Evolutionary conservation across 1,284 basidiomycete genomes (phyloP).

Genomic region (Trametes pubescens): DNA sequence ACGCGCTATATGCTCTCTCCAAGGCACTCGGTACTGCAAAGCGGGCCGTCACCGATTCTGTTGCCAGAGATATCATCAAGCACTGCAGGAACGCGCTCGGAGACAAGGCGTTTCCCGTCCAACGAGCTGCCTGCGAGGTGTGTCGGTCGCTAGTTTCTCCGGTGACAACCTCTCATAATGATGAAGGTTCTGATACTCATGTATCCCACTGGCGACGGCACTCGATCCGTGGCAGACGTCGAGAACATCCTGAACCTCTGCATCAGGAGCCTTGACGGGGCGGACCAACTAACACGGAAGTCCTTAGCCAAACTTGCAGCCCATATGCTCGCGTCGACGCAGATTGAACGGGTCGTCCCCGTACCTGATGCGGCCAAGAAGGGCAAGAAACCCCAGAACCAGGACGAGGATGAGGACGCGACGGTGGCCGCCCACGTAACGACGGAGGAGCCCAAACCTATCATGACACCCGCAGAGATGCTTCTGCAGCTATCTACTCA

Average conservation of each 20-base stretch:
- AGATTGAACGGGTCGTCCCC: conserved; percentile 70
- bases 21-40: conserved; percentile 84
- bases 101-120: conserved; percentile 89
- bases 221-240: conserved; percentile 69
- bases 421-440: conserved; percentile 58
- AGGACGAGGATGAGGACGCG: conserved; percentile 60
- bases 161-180: not conserved
- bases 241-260: conserved; percentile 77
- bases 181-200: conserved; percentile 70
- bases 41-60: conserved; percentile 83
- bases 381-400: conserved; percentile 66
- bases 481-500: conserved; percentile 78
- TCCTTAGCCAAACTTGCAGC: conserved; percentile 84
- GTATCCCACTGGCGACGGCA: conserved; percentile 65
- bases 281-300: conserved; percentile 87
- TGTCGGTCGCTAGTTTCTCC: conserved; percentile 17
- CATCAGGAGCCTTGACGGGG: conserved; percentile 80
- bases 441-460: conserved; percentile 72
- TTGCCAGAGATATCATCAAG: conserved; percentile 87
- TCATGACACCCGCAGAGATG: conserved; percentile 86
- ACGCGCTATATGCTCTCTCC: conserved; percentile 80
- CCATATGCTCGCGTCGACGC: conserved; percentile 86
- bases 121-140: conserved; percentile 88
- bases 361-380: conserved; percentile 64
- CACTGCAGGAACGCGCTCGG: conserved; percentile 78